These are phyloP conservation scores for Sporothrix inflata DNA, from an alignment of 2,329 filamentous ascomycete species.

Conservation along the genomic window DNA sequence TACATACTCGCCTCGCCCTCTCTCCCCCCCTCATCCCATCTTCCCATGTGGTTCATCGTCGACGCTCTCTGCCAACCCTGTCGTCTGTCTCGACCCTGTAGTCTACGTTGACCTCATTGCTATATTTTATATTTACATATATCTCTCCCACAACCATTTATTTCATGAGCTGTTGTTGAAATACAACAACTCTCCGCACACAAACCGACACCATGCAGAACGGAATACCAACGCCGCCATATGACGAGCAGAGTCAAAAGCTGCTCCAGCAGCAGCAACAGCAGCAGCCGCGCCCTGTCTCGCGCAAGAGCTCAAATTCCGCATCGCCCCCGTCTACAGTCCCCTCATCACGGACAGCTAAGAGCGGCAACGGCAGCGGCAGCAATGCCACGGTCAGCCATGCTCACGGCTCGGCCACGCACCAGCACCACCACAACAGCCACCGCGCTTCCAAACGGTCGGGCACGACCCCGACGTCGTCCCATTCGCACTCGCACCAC, in stretches of 20 bases:
- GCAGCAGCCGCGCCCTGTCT: slow-evolving; percentile 29
- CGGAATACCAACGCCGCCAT: slow-evolving; percentile 57
- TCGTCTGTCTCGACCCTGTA: slow-evolving; percentile 15
- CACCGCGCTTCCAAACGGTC: slow-evolving; percentile 58
- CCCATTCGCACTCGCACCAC: slow-evolving; percentile 43
- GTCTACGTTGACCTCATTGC: neutral
- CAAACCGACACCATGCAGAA: slow-evolving; percentile 48
- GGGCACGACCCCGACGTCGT: slow-evolving; percentile 34
- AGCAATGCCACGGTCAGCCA: slow-evolving; percentile 26
- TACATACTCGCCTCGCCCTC: neutral
- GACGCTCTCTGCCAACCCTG: neutral
- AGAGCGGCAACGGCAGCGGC: slow-evolving; percentile 35
- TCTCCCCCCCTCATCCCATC: neutral
- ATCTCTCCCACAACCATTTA: neutral
- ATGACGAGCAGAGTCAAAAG: slow-evolving; percentile 46
- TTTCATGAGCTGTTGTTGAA: slow-evolving; percentile 1
- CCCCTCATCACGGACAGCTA: slow-evolving; percentile 29
- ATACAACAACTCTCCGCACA: neutral
- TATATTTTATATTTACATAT: neutral
- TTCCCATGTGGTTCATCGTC: slow-evolving; percentile 12
- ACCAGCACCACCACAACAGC: slow-evolving; percentile 34
- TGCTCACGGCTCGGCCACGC: neutral
- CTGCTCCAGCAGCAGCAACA: slow-evolving; percentile 16
- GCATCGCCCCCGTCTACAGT: slow-evolving; percentile 42
- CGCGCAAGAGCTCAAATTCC: slow-evolving; percentile 46